These are phyloP conservation scores for Candida insectalens DNA, from an alignment of 805 yeast species.

Conservation along the genomic window DNA sequence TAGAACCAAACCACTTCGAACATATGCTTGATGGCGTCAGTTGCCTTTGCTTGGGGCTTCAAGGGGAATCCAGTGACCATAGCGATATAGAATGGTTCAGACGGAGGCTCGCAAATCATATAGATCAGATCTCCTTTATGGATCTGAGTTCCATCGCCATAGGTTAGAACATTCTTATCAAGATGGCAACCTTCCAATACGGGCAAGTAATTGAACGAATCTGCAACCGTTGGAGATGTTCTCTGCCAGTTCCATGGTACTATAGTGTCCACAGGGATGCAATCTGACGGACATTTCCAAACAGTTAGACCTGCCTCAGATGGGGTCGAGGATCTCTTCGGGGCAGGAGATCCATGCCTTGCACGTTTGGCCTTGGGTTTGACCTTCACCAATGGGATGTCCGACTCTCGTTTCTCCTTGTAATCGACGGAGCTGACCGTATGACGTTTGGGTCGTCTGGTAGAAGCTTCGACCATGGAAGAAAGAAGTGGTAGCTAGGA, in stretches of 20 bases:
- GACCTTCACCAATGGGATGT: conserved; percentile 8
- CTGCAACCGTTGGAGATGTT: conserved; percentile 29
- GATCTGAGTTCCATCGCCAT: conserved; percentile 30
- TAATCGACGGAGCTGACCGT: conserved; percentile 24
- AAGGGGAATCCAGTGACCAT: conserved; percentile 64
- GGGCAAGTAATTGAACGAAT: conserved; percentile 31
- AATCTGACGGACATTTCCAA: conserved; percentile 6
- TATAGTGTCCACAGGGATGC: conserved; percentile 21
- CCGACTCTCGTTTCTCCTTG: conserved; percentile 23
- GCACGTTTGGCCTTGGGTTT: neutral
- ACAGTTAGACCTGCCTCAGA: neutral
- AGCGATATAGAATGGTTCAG: conserved; percentile 89
- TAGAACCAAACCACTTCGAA: conserved; percentile 87
- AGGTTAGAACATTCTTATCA: conserved; percentile 26
- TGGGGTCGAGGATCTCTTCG: neutral
- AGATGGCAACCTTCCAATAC: conserved; percentile 34
- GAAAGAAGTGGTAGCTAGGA: too few relatives aligned
- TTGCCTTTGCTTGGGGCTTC: conserved; percentile 11
- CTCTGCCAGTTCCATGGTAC: conserved; percentile 44
- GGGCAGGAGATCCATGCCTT: neutral
- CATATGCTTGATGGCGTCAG: conserved; percentile 26
- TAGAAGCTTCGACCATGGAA: too few relatives aligned
- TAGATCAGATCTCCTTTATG: conserved; percentile 60
- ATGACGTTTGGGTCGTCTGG: conserved; percentile 21
- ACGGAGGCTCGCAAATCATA: conserved; percentile 86